These are phyloP conservation scores for Coemansia sp. DNA, from an alignment of 192 early-diverging fungal species.

Conservation along the genomic window DNA sequence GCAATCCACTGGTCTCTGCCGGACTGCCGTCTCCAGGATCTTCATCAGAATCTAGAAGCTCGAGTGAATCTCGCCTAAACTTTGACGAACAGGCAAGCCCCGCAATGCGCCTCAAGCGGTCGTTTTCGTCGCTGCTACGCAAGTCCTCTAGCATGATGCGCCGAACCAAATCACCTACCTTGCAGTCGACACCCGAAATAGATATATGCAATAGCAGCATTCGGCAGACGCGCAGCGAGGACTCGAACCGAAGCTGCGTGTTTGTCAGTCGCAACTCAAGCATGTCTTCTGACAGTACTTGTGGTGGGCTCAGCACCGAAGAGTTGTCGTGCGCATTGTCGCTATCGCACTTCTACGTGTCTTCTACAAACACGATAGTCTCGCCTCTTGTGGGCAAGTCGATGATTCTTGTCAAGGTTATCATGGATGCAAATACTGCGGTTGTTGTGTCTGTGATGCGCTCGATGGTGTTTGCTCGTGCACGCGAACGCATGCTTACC, in stretches of 20 bases:
- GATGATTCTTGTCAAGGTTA: conserved; percentile 46
- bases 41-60: conserved; percentile 15
- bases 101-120: conserved; percentile 35
- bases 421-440: conserved; percentile 25
- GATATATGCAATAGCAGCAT: background rate
- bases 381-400: conserved; percentile 47
- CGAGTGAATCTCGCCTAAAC: conserved; percentile 15
- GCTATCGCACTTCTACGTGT: conserved; percentile 29
- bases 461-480: conserved; percentile 45
- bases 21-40: conserved; percentile 24
- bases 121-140: conserved; percentile 39
- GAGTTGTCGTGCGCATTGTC: conserved; percentile 21
- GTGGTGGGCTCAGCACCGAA: background rate
- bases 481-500: conserved; percentile 47
- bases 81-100: conserved; percentile 2
- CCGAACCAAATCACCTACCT: conserved; percentile 6
- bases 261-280: background rate
- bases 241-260: conserved; percentile 1
- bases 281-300: conserved; percentile 4
- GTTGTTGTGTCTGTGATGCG: conserved; percentile 40
- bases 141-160: conserved; percentile 41
- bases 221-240: conserved; percentile 9
- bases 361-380: conserved; percentile 13
- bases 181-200: conserved; percentile 1
- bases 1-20: background rate